Evolutionary conservation across 1,284 basidiomycete genomes (phyloP).

Genomic region (Malassezia sp.): DNA sequence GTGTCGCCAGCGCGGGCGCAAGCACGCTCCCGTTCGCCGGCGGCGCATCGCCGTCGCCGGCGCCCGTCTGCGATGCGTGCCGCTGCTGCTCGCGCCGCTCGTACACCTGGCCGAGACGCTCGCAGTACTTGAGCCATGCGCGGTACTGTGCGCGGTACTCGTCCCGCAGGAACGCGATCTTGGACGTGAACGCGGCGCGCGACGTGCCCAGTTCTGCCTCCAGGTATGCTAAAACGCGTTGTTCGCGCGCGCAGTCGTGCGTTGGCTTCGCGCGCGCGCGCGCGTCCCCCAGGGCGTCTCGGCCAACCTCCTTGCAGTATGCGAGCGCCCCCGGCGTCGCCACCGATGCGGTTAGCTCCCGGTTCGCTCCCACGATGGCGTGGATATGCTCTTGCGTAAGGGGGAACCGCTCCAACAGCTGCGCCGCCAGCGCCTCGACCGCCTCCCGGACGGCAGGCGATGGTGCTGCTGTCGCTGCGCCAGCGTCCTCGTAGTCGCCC

Average conservation of each 20-base stretch:
- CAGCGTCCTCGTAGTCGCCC: too few relatives aligned
- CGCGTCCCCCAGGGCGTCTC: neutral
- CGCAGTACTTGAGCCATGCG: conserved; percentile 37
- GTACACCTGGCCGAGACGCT: conserved; percentile 27
- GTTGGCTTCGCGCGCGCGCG: neutral
- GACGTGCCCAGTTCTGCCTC: neutral
- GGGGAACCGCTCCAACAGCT: conserved; percentile 4
- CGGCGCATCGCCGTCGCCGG: neutral
- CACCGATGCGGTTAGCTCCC: neutral
- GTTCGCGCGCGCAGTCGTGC: neutral
- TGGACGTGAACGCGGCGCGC: conserved; percentile 11
- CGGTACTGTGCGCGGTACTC: conserved; percentile 33
- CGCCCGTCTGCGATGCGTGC: conserved; percentile 5
- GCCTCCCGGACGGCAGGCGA: too few relatives aligned
- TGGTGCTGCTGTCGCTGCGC: too few relatives aligned
- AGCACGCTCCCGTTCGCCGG: neutral
- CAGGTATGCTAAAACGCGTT: neutral
- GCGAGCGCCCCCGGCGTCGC: neutral
- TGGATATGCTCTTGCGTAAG: neutral
- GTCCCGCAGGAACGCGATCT: conserved; percentile 25
- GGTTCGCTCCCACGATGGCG: neutral
- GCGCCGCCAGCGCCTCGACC: conserved; percentile 3
- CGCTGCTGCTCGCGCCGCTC: conserved; percentile 24
- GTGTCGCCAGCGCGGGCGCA: conserved; percentile 2
- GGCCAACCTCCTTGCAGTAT: neutral